Evolutionary conservation across 1,139 yeast genomes (phyloP).

Genomic region (Chernovozyma aurita): DNA sequence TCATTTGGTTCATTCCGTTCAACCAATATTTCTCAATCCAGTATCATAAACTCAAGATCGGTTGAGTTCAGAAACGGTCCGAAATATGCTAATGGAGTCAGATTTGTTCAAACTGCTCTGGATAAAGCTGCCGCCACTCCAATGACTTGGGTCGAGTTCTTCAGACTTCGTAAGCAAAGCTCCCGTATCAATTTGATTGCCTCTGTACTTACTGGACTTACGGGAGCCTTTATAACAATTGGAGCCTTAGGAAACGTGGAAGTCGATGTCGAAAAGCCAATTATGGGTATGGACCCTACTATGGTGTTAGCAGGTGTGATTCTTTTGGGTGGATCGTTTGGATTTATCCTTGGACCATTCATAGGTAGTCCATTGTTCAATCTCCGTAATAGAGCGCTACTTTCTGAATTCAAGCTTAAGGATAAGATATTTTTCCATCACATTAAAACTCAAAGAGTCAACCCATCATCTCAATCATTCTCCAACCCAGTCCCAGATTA

Average conservation of each 20-base stretch:
- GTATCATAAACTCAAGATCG: too few relatives aligned
- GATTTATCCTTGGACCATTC: slow-evolving; percentile 80
- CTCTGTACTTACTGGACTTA: slow-evolving; percentile 62
- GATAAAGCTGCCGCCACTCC: slow-evolving; percentile 2
- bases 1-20: too few relatives aligned
- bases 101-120: not conserved
- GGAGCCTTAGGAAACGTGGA: slow-evolving; percentile 73
- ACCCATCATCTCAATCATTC: slow-evolving; percentile 88
- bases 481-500: slow-evolving; percentile 97
- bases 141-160: slow-evolving; percentile 74
- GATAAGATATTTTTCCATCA: slow-evolving; percentile 72
- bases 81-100: not conserved
- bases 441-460: slow-evolving; percentile 76
- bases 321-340: slow-evolving; percentile 66
- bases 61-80: too few relatives aligned
- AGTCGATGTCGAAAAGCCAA: slow-evolving; percentile 75
- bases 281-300: slow-evolving; percentile 84
- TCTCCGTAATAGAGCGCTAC: slow-evolving; percentile 43
- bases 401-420: slow-evolving; percentile 49
- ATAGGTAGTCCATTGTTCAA: slow-evolving; percentile 71
- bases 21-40: too few relatives aligned
- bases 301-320: slow-evolving; percentile 69
- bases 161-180: slow-evolving; percentile 69
- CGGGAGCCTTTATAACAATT: slow-evolving; percentile 72
- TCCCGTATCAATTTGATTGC: slow-evolving; percentile 65